Evolutionary conservation across 805 yeast genomes (phyloP).

Genomic region (Priceomyces haplophilus): DNA sequence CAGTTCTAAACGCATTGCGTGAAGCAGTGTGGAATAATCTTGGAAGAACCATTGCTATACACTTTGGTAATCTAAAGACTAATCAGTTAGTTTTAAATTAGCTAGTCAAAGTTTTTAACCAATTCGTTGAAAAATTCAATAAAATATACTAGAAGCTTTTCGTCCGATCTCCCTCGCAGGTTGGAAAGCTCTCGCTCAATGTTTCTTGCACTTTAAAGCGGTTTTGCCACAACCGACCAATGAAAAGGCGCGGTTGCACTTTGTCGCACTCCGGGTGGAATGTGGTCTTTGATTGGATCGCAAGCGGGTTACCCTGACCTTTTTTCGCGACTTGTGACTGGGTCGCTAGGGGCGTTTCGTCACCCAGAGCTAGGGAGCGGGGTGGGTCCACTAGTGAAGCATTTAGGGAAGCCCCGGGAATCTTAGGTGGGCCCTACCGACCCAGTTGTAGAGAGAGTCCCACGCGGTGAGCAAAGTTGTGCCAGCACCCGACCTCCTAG

Average conservation of each 20-base stretch:
- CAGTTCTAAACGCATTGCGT: conserved; percentile 85
- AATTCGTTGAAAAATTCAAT: conserved; percentile 5
- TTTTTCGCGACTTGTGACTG: background rate
- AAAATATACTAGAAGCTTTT: conserved; percentile 6
- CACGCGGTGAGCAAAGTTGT: too few species aligned
- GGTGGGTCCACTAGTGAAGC: too few species aligned
- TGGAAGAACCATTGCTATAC: conserved; percentile 52
- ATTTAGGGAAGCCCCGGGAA: too few species aligned
- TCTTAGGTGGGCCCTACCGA: too few species aligned
- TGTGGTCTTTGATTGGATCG: conserved; percentile 24
- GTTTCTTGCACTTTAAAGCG: conserved; percentile 4
- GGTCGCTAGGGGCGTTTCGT: background rate
- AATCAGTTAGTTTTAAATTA: conserved; percentile 8
- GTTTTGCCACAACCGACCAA: conserved; percentile 16
- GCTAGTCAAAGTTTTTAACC: conserved; percentile 7
- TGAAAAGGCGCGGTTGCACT: conserved; percentile 17
- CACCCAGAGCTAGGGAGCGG: too few species aligned
- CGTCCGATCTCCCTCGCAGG: conserved; percentile 7
- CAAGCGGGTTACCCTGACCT: conserved; percentile 7
- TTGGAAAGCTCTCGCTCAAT: conserved; percentile 1
- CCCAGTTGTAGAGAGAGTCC: too few species aligned
- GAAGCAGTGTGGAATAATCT: conserved; percentile 55
- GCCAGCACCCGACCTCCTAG: too few species aligned
- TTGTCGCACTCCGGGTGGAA: conserved; percentile 16
- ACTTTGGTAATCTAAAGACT: conserved; percentile 22